Percentiles rank a stretch among this genome's conserved stretches.
phyloP scores from a whole-genome alignment of 352 stramenopile genomes.

The Aphanomyces astaci region DNA sequence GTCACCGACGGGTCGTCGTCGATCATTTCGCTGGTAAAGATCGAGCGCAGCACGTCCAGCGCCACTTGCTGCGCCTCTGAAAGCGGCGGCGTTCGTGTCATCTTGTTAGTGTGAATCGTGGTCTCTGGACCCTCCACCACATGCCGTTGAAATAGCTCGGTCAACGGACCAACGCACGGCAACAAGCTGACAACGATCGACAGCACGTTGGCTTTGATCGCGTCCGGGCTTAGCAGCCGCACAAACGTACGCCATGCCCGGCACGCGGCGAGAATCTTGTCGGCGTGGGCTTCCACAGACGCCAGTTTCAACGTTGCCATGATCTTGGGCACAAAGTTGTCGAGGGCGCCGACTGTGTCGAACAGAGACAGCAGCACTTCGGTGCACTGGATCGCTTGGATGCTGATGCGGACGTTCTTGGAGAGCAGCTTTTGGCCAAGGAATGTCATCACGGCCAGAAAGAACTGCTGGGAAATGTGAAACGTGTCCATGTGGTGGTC shows the following conservation, averaged over 20 bases:
- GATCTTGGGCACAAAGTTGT: constrained; percentile 82
- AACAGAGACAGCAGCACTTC: constrained; percentile 61
- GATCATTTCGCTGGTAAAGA: neutral
- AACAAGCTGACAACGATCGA: constrained; percentile 84
- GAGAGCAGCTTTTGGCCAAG: constrained; percentile 54
- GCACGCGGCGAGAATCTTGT: constrained; percentile 31
- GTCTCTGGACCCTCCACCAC: neutral
- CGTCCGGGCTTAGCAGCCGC: constrained; percentile 67
- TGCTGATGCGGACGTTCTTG: constrained; percentile 37
- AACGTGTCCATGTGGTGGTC: constrained; percentile 24
- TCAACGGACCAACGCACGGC: constrained; percentile 44
- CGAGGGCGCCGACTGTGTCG: constrained; percentile 45
- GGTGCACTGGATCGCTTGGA: constrained; percentile 67
- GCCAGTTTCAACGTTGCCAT: constrained; percentile 84
- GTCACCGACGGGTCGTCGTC: neutral
- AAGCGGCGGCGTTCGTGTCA: neutral
- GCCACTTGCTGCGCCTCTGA: constrained; percentile 16
- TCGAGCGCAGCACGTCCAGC: constrained; percentile 48
- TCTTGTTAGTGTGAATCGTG: no score
- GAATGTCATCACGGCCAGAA: constrained; percentile 77
- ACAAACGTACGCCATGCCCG: constrained; percentile 71
- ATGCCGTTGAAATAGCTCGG: constrained; percentile 1
- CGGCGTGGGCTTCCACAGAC: constrained; percentile 34
- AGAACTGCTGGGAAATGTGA: constrained; percentile 66
- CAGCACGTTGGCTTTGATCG: constrained; percentile 72